Conservation (phyloP, 371 early-diverging fungal species). For the Mortierella sp. region DNA sequence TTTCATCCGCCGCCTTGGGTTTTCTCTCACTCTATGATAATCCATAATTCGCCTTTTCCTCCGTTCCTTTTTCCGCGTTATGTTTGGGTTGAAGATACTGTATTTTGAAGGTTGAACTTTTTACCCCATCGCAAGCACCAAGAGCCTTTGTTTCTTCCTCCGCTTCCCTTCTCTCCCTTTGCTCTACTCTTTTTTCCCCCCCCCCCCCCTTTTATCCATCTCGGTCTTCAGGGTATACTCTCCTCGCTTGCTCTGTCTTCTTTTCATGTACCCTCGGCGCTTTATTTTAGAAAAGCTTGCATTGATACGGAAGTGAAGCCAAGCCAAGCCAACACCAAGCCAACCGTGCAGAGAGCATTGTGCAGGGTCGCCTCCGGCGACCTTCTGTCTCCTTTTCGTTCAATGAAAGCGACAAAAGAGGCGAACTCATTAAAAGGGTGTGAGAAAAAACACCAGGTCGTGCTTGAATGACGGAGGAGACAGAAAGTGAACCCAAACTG, state of each 20-base stretch:
- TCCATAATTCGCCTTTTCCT: too few relatives aligned
- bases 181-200: too few relatives aligned
- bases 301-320: neutral
- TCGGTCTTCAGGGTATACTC: neutral
- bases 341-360: neutral
- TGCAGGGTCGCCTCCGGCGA: neutral
- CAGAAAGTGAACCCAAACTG: neutral
- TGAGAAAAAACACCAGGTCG: neutral
- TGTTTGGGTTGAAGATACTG: neutral
- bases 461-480: too few relatives aligned
- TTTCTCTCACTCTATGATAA: too few relatives aligned
- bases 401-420: neutral
- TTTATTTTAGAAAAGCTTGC: neutral
- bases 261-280: slow-evolving; percentile 2
- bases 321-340: neutral
- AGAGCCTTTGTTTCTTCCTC: neutral
- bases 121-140: neutral
- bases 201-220: neutral
- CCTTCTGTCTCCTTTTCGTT: neutral
- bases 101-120: neutral
- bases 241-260: neutral
- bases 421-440: neutral
- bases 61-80: neutral
- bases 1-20: too few relatives aligned
- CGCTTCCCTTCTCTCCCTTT: neutral